phyloP scores from a whole-genome alignment of 768 basidiomycete genomes.

The Auricularia sp. region DNA sequence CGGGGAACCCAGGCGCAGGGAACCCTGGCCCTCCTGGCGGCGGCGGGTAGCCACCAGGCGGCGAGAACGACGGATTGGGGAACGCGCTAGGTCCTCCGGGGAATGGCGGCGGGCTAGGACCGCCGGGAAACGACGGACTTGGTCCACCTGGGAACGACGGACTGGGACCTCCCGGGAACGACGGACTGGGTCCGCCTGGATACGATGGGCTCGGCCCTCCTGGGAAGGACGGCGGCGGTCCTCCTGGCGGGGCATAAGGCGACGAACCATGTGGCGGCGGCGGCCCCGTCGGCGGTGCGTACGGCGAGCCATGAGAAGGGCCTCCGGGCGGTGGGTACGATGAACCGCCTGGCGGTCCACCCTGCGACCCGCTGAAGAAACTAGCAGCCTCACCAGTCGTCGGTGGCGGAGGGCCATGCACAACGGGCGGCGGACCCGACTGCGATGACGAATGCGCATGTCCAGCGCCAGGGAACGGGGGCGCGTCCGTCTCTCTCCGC shows the following conservation, averaged over 20 bases:
- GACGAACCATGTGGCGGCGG: conserved; percentile 15
- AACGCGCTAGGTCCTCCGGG: neutral
- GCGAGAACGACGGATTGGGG: neutral
- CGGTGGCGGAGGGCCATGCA: conserved; percentile 3
- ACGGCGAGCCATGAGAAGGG: neutral
- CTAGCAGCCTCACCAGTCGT: conserved; percentile 9
- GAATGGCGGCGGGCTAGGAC: neutral
- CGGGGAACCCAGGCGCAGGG: conserved; percentile 23
- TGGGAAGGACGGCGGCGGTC: conserved; percentile 28
- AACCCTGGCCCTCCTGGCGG: conserved; percentile 8
- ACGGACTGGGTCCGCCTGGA: conserved; percentile 11
- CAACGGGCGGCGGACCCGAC: conserved; percentile 9
- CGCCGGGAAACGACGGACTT: neutral
- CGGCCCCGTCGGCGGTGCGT: conserved; percentile 20
- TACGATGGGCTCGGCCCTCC: conserved; percentile 8
- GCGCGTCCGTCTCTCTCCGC: conserved; percentile 7
- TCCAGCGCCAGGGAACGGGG: conserved; percentile 18
- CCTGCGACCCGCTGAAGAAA: conserved; percentile 3
- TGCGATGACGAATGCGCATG: conserved; percentile 19
- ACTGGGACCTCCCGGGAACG: conserved; percentile 7
- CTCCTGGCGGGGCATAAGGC: conserved; percentile 10
- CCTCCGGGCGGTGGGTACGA: neutral
- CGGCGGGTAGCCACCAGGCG: neutral
- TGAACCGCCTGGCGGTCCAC: conserved; percentile 2
- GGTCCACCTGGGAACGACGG: conserved; percentile 1